Conservation (phyloP, 805 yeast species). For the Candida schatavii region DNA sequence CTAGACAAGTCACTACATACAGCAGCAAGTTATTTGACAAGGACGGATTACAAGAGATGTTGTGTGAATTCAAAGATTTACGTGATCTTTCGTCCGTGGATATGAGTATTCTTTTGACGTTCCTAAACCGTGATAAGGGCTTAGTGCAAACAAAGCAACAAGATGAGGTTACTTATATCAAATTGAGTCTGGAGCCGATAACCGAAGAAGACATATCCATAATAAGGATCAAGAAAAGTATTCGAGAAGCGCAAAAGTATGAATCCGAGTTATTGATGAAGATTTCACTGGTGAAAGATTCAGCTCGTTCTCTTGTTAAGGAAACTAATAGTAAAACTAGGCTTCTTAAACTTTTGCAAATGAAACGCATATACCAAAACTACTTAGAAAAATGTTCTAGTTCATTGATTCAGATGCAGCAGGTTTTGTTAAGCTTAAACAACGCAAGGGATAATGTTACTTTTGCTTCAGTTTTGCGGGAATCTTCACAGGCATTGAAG, state of each 20-base stretch:
- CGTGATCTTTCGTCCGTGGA: slow-evolving; percentile 17
- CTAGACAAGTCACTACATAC: not conserved
- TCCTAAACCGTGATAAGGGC: slow-evolving; percentile 25
- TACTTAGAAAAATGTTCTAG: slow-evolving; percentile 17
- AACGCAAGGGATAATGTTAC: slow-evolving; percentile 30
- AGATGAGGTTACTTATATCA: slow-evolving; percentile 10
- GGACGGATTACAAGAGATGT: not conserved
- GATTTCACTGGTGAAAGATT: slow-evolving; percentile 15
- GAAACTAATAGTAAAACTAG: not conserved
- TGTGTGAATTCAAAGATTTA: not conserved
- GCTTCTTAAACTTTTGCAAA: not conserved
- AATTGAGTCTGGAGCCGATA: not conserved
- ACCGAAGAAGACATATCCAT: slow-evolving; percentile 31
- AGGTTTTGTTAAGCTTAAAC: slow-evolving; percentile 30
- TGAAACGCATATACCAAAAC: slow-evolving; percentile 8
- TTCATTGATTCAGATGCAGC: slow-evolving; percentile 19
- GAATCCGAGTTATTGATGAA: slow-evolving; percentile 17
- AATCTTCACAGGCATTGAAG: slow-evolving; percentile 24
- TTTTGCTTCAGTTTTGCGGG: slow-evolving; percentile 22
- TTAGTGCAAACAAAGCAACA: slow-evolving; percentile 5
- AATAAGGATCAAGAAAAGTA: slow-evolving; percentile 22
- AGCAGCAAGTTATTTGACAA: slow-evolving; percentile 2
- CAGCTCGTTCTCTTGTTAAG: slow-evolving; percentile 12
- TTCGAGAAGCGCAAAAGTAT: slow-evolving; percentile 18
- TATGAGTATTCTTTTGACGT: slow-evolving; percentile 23